Conservation (phyloP, 192 early-diverging fungal genomes). For the Geranomyces variabilis region DNA sequence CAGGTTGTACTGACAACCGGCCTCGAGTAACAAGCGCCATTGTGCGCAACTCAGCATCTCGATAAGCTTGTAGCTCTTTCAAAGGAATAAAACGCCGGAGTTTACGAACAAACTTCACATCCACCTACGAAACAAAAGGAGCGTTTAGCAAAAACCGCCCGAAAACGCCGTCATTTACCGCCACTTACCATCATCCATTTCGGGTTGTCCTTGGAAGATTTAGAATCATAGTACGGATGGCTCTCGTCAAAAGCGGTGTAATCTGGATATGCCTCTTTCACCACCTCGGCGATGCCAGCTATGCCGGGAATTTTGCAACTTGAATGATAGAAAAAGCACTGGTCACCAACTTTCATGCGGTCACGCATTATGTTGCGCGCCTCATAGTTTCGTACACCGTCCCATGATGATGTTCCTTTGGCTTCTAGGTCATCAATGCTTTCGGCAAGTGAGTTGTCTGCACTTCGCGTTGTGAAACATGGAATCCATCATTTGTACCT, state of each 20-base stretch:
- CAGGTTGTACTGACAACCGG: slow-evolving; percentile 78
- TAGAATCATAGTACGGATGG: slow-evolving; percentile 81
- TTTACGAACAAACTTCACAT: slow-evolving; percentile 75
- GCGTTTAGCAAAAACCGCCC: no score
- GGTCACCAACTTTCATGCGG: slow-evolving; percentile 73
- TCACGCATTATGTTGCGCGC: slow-evolving; percentile 81
- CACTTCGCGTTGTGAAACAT: neutral
- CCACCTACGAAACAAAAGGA: slow-evolving; percentile 36
- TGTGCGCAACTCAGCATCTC: slow-evolving; percentile 45
- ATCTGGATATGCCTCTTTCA: slow-evolving; percentile 73
- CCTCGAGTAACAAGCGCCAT: slow-evolving; percentile 76
- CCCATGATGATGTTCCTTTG: slow-evolving; percentile 9
- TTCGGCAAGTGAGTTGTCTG: neutral
- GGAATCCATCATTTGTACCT: neutral
- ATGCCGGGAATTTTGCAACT: slow-evolving; percentile 84
- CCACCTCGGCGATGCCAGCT: slow-evolving; percentile 69
- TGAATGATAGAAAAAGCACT: slow-evolving; percentile 82
- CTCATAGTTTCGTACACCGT: slow-evolving; percentile 62
- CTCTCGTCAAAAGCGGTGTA: slow-evolving; percentile 70
- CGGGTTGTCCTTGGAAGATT: slow-evolving; percentile 65
- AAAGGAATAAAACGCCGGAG: slow-evolving; percentile 65
- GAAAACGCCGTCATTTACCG: neutral
- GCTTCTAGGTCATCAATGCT: slow-evolving; percentile 14
- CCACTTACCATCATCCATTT: slow-evolving; percentile 75
- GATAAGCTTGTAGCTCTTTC: slow-evolving; percentile 62